Evolutionary conservation across 352 stramenopile species (phyloP).

Genomic region (Phytophthora multivora): DNA sequence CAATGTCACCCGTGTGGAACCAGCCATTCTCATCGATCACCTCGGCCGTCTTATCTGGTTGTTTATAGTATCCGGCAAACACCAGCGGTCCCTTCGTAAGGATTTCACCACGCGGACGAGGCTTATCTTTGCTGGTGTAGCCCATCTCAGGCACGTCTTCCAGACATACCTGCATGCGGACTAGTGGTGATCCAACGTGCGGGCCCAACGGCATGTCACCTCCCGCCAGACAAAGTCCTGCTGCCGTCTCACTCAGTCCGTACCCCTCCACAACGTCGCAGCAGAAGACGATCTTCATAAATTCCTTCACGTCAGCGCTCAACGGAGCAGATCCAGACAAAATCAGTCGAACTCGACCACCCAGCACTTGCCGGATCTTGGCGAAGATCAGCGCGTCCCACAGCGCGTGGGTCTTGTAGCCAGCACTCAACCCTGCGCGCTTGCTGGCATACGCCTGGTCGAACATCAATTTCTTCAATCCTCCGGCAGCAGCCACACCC

Average conservation of each 20-base stretch:
- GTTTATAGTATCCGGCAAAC: slow-evolving; percentile 95
- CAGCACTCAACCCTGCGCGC: slow-evolving; percentile 47
- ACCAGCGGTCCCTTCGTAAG: slow-evolving; percentile 78
- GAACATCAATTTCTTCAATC: slow-evolving; percentile 77
- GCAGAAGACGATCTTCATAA: slow-evolving; percentile 95
- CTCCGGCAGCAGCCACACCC: slow-evolving; percentile 58
- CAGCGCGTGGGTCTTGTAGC: slow-evolving; percentile 74
- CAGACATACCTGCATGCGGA: slow-evolving; percentile 91
- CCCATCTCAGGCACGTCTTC: slow-evolving; percentile 97
- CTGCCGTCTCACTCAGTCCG: slow-evolving; percentile 95
- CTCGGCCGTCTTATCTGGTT: slow-evolving; percentile 91
- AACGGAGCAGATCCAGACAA: slow-evolving; percentile 94
- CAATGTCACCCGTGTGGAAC: slow-evolving; percentile 98
- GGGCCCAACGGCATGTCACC: slow-evolving; percentile 66
- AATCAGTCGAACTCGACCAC: slow-evolving; percentile 90
- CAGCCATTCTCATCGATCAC: slow-evolving; percentile 93
- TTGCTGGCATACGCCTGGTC: slow-evolving; percentile 69
- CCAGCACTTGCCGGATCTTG: slow-evolving; percentile 93
- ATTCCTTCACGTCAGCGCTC: slow-evolving; percentile 93
- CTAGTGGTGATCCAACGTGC: slow-evolving; percentile 92
- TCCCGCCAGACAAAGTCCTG: slow-evolving; percentile 75
- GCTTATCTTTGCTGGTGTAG: slow-evolving; percentile 90
- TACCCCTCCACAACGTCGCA: slow-evolving; percentile 95
- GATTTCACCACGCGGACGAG: slow-evolving; percentile 68
- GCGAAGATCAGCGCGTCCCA: slow-evolving; percentile 97